Base-by-base conservation (phyloP, 192 early-diverging fungal genomes). In the Radiomyces spectabilis region DNA sequence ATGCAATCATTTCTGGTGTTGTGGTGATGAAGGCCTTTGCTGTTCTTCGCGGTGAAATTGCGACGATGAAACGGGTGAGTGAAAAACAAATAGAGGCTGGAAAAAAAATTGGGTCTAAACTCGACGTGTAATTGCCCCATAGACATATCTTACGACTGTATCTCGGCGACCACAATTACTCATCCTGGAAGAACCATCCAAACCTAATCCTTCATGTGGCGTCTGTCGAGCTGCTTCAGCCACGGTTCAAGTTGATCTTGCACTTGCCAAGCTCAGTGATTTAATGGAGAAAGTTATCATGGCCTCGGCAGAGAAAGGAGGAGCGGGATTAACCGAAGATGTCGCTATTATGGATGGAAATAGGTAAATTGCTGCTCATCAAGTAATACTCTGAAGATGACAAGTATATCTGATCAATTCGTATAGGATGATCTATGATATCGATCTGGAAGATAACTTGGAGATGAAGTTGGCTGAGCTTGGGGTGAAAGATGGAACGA, bases 1-100 rank as follows among this genome's bases (percentile, higher is more conserved):
- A 99, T 53, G 97, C 95, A 5, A 88, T 96, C 24, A 80, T 97
- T 52, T 91, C 94, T 10, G 97, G 95, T 4, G 71, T 95, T 70
- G 94, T 99, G 53, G 89, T 94, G 10, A 76, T 92, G 64, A 83
- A 92, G 35, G 89, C 91, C 0, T 84, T 89, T 44, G 81, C 89
- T 59, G 75, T 94, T 4, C 51, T 92, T 31, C 61, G 74, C 59
- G 61, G 80, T 3, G 37, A 73, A 34, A 50, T 71, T 19, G 55
- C 61, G 61, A 75, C 18, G 76, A 80, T 61, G 68, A 77, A 66
- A 85, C 73, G 46, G 44, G 85, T 80, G 65, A 30, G 55, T 18
- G 15, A 12, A n/a, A n/a, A n/a, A n/a, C n/a, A n/a, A n/a, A n/a
- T n/a, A n/a, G n/a, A n/a, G n/a, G n/a, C n/a, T n/a, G n/a, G n/a